Base-by-base conservation (phyloP, 345 rosid genomes). In the Hevea brasiliensis region DNA sequence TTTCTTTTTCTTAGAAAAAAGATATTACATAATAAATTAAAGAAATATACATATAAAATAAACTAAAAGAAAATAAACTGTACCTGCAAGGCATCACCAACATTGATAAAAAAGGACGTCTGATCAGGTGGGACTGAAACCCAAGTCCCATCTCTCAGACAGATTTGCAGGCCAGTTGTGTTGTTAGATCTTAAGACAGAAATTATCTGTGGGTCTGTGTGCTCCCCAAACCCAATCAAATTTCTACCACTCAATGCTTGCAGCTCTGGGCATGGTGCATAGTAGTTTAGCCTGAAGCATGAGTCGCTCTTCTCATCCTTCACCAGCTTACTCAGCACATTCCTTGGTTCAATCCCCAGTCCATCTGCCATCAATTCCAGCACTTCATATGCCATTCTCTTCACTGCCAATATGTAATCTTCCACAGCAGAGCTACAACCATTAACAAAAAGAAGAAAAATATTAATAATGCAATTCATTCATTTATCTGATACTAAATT, bases 121-220 rank as follows among this genome's bases (percentile, higher is more conserved):
- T 73, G 86, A 66, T 87, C 90, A 21, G 90, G 77, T 11, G 89
- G 87, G 79, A 85, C 87, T 24, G 89, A 67, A 67, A 81, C 84
- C 90, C 90, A 87, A 60, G 80, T 72, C 65, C 84, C 87, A 68
- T 87, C 87, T 75, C 17, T 75, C 62, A 77, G 82, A 65, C 81
- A 77, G 75, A 87, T 87, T 77, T 87, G 86, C 15, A 87, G 84
- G 29, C 90, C 90, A 41, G 86, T 74, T 7, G 90, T 82, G 82
- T 84, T 82, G 84, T 87, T 87, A 21, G 90, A 87, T 79, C 86
- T 80, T 24, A 87, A 73, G 50, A 85, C 84, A 20, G 90, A 87
- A 9, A 87, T 84, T 62, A 87, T 87, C 74, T 87, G 90, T 14
- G 90, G 90, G 87, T 87, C 90, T 13, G 90, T 87, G 73, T 87